Base-by-base conservation (phyloP, 163 green algal species). In the Chloroidium sp. region DNA sequence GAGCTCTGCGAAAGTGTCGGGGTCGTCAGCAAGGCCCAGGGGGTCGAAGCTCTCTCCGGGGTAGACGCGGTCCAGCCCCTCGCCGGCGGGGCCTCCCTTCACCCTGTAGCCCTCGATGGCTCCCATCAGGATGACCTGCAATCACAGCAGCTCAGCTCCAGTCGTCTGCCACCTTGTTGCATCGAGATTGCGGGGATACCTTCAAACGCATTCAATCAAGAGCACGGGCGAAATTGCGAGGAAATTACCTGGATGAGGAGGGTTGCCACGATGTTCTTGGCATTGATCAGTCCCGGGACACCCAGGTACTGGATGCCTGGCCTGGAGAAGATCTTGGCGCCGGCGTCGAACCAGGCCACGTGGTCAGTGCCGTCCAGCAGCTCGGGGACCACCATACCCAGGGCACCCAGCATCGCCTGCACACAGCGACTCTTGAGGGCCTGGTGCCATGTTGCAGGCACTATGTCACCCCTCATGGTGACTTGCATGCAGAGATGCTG, bases 331-430 rank as follows among this genome's bases (percentile, higher is more conserved):
- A 87, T 87, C 12, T 76, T 86, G 59, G 82, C 79, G 6, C 82
- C 82, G 36, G 89, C 91, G 85, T 94, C 91, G 83, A 93, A 95
- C 92, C 92, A 96, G 12, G 87, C 80, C 2, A 94, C 76, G 88
- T 96, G 91, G 80, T 93, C 90, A 79, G 94, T 92, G 78, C 82
- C 80, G 77, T 87, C 85, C 74, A 97, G 90, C 84, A 97, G 89
- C 92, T 98, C 95, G 59, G 95, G 95, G 67, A 92, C 89, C 2
- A 99, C 75, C 69, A 60, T 59, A 57, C 82, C 82, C 2, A 87
- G 78, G 6, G 81, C 78, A 69, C 84, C 84, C 10, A 87, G 79
- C 81, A 87, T 83, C 10, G 69, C 64, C 64, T 72, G 36, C 36
- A 36, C 36, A 36, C 36, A 36, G 36, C 36, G 36, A 36, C 36